Percentiles rank a stretch among this genome's conserved stretches.
Evolutionary conservation across 1,284 basidiomycete species (phyloP).

Genomic region (Lentinula novae-zelandiae): DNA sequence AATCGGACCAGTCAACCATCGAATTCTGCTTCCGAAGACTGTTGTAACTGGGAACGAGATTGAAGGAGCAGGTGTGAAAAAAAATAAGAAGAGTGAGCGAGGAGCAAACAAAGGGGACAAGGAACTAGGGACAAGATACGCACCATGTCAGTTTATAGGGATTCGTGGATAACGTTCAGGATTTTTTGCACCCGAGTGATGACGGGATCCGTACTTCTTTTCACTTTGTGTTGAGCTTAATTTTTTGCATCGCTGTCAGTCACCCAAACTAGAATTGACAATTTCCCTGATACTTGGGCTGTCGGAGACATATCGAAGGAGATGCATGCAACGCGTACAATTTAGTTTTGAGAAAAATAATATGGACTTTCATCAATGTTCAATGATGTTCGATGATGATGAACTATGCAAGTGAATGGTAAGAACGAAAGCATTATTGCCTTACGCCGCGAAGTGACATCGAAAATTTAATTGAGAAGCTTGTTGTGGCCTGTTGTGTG

Average conservation of each 20-base stretch:
- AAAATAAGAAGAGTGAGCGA: not conserved
- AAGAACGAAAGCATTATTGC: not conserved
- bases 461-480: not conserved
- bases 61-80: not conserved
- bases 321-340: not conserved
- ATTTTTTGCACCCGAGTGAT: not conserved
- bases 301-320: not conserved
- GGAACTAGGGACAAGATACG: not conserved
- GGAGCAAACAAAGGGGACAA: not conserved
- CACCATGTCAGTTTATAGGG: not conserved
- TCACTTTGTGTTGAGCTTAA: slow-evolving; percentile 6
- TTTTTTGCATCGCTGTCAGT: not conserved
- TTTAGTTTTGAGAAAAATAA: not conserved
- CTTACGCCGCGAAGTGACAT: not conserved
- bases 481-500: not conserved
- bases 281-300: not conserved
- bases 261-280: not conserved
- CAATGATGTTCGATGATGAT: not conserved
- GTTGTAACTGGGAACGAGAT: not conserved
- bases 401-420: not conserved
- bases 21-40: not conserved
- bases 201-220: slow-evolving; percentile 5
- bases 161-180: not conserved
- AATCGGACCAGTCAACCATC: slow-evolving; percentile 56
- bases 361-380: not conserved